Evolutionary conservation across 2,329 filamentous ascomycete species (phyloP), one percentile per base, ranked within the genome.

Genomic region (Ascochyta viciae-villosae): DNA sequence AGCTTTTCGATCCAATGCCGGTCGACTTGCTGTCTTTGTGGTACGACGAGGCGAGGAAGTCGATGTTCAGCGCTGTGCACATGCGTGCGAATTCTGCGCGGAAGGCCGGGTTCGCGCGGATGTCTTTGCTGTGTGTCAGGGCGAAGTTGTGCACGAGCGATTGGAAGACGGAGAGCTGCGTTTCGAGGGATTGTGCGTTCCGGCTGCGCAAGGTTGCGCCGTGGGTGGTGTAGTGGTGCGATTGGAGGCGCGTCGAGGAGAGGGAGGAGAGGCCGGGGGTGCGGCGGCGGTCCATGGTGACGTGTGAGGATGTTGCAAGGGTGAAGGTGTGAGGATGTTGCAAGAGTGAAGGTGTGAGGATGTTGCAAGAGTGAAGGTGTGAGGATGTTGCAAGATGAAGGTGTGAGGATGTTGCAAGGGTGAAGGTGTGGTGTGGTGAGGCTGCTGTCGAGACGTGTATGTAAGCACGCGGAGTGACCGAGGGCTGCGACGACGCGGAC

Each of bases 11-110:
- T 6, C 33, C 13, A 13, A 79, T 74, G 61, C 81, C 78, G 42
- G 77, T 80, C 57, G 79, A 77, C 68, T 82, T 86, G 65, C 80
- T 83, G 66, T 64, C 76, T 68, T 65, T 74, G 61, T 71, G 67
- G 59, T 76, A 72, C 1, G 64, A 70, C 15, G 79, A 80, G 1
- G 92, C 92, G 16, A 99, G 83, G 2, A 95, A 96, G 75, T 99
- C 95, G 12, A 99, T 92, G 44, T 95, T 95, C 65, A 99, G 97
- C 60, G 93, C 92, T 70, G 92, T 87, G 79, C 95, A 99, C 95
- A 99, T 99, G 75, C 94, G 92, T 3, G 95, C 94, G 73, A 99
- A 99, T 77, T 99, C 94, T 31, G 94, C 92, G 58, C 95, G 91
- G 77, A 99, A 99, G 8, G 87, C 89, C 6, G 95, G 95, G 75